These are phyloP conservation scores for Colletotrichum sidae DNA, from an alignment of 2,329 filamentous ascomycete genomes.

Conservation along the genomic window DNA sequence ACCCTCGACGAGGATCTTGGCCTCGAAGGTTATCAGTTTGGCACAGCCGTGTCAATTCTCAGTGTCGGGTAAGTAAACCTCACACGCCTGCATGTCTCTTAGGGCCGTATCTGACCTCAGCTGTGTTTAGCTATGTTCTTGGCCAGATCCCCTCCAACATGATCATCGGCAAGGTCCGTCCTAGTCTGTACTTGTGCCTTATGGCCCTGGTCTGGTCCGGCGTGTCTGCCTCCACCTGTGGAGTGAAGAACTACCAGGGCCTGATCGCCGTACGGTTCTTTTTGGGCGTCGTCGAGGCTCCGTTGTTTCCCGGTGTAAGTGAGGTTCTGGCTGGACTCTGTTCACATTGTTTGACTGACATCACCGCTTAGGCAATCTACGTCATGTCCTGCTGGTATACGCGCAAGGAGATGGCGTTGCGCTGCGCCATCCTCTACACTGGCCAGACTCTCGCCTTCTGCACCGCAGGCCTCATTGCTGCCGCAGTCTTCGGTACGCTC, in stretches of 20 bases:
- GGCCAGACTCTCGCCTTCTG: constrained; percentile 41
- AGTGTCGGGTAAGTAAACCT: constrained; percentile 39
- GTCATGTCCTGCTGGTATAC: constrained; percentile 43
- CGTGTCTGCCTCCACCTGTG: constrained; percentile 38
- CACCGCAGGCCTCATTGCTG: constrained; percentile 42
- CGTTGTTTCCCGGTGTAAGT: constrained; percentile 38
- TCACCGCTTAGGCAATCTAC: constrained; percentile 29
- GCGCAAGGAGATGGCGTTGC: constrained; percentile 41
- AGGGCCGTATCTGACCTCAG: neutral
- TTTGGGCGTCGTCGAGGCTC: constrained; percentile 38
- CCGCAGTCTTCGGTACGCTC: constrained; percentile 39
- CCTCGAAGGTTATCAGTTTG: constrained; percentile 41
- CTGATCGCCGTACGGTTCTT: constrained; percentile 38
- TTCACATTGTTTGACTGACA: neutral
- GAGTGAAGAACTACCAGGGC: constrained; percentile 37
- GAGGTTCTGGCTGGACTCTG: too few relatives aligned
- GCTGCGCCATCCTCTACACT: constrained; percentile 41
- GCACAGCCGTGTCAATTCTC: constrained; percentile 42
- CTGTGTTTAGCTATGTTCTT: constrained; percentile 22
- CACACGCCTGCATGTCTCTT: rapidly evolving
- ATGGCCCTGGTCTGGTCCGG: constrained; percentile 38
- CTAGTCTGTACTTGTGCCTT: constrained; percentile 37
- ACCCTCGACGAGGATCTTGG: constrained; percentile 41
- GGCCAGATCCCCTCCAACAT: constrained; percentile 39
- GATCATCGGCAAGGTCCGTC: constrained; percentile 38